These are phyloP conservation scores for Corylus americana DNA, from an alignment of 306 rosid genomes.

Conservation along the genomic window DNA sequence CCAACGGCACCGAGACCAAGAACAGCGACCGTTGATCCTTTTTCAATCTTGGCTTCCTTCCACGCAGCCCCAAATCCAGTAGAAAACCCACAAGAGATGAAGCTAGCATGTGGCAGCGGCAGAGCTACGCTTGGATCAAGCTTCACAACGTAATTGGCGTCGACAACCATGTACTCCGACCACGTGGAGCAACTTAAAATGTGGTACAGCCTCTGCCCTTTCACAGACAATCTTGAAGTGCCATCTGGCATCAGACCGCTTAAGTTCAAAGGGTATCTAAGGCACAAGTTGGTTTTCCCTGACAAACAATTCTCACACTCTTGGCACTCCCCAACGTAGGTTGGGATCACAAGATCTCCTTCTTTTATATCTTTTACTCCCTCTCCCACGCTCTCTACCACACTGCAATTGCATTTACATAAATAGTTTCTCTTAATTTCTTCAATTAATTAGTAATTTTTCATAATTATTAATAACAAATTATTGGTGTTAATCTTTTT, in stretches of 20 bases:
- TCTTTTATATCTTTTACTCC: slow-evolving; percentile 17
- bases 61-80: slow-evolving; percentile 45
- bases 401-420: slow-evolving; percentile 4
- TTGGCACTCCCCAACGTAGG: slow-evolving; percentile 29
- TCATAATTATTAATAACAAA: no score
- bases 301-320: slow-evolving; percentile 38
- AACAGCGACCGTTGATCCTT: slow-evolving; percentile 36
- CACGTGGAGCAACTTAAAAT: slow-evolving; percentile 32
- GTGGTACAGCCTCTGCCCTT: slow-evolving; percentile 32
- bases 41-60: slow-evolving; percentile 30
- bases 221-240: slow-evolving; percentile 28
- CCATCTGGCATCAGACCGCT: slow-evolving; percentile 28
- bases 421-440: no score
- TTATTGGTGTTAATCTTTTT: no score
- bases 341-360: slow-evolving; percentile 44
- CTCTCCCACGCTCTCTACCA: slow-evolving; percentile 39
- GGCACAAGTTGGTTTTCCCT: slow-evolving; percentile 30
- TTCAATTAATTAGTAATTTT: no score
- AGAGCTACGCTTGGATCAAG: slow-evolving; percentile 17
- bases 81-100: slow-evolving; percentile 46
- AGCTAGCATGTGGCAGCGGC: slow-evolving; percentile 25
- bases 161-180: slow-evolving; percentile 37
- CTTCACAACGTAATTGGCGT: slow-evolving; percentile 23
- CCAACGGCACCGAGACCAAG: slow-evolving; percentile 48
- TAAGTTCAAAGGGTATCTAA: slow-evolving; percentile 13